Conservation (phyloP, 257 asterid species). For the Solanum tacnaense region DNA sequence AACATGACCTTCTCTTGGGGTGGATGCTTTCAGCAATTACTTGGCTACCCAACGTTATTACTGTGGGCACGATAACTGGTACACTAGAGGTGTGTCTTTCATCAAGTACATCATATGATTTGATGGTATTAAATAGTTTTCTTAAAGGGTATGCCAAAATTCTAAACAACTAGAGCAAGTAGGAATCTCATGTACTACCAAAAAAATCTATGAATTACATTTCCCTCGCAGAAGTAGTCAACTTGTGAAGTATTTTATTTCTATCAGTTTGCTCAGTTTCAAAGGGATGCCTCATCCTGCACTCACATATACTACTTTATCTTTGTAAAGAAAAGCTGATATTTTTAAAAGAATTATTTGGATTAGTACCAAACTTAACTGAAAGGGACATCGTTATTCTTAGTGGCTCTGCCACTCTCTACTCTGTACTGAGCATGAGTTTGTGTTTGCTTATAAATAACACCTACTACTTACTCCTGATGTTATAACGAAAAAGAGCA, state of each 20-base stretch:
- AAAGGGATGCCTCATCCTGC: not conserved
- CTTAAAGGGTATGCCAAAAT: not conserved
- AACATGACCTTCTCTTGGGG: not conserved
- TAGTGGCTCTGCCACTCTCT: conserved; percentile 21
- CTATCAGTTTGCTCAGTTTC: not conserved
- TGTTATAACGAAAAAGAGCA: not conserved
- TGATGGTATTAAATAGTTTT: not conserved
- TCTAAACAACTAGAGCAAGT: not conserved
- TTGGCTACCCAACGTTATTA: not conserved
- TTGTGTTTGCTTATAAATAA: conserved; percentile 26
- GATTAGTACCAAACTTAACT: conserved; percentile 20
- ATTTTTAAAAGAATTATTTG: conserved; percentile 9
- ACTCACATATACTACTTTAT: conserved; percentile 8
- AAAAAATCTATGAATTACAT: not conserved
- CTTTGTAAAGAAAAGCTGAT: not conserved
- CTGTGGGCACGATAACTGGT: not conserved
- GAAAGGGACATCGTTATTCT: conserved; percentile 18
- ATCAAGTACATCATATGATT: not conserved
- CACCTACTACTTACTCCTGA: not conserved
- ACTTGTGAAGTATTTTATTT: not conserved
- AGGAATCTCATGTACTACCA: not conserved
- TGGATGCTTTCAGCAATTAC: not conserved
- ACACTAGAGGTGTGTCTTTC: not conserved
- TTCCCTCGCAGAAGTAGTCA: not conserved
- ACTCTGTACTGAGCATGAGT: not conserved